Percentiles rank a stretch among this genome's conserved stretches.
Conservation (phyloP, 2,329 filamentous ascomycete genomes). For the Cercospora nicotianae region DNA sequence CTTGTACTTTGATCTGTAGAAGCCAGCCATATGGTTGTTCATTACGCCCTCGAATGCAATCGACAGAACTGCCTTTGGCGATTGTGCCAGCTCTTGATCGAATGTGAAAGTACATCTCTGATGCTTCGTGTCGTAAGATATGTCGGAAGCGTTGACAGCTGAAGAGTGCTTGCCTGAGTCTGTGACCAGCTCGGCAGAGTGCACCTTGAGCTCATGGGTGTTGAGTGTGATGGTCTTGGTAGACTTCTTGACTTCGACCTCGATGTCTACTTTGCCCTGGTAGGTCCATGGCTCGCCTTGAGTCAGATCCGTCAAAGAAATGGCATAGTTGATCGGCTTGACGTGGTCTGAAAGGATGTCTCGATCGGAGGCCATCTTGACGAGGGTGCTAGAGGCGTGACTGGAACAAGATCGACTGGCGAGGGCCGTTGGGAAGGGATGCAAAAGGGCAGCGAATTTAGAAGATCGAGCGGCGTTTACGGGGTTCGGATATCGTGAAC, state of each 20-base stretch:
- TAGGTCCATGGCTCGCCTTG: slow-evolving; percentile 72
- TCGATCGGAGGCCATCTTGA: slow-evolving; percentile 49
- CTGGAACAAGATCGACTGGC: slow-evolving; percentile 32
- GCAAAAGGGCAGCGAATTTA: neutral
- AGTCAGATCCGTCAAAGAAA: slow-evolving; percentile 79
- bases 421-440: neutral
- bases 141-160: slow-evolving; percentile 61
- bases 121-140: slow-evolving; percentile 78
- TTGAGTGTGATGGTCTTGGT: slow-evolving; percentile 82
- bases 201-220: slow-evolving; percentile 76
- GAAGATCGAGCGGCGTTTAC: neutral
- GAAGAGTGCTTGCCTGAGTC: slow-evolving; percentile 60
- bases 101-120: slow-evolving; percentile 83
- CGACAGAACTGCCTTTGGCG: slow-evolving; percentile 64
- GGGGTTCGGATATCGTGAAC: neutral
- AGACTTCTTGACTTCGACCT: slow-evolving; percentile 68
- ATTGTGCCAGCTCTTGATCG: slow-evolving; percentile 65
- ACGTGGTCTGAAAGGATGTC: slow-evolving; percentile 55
- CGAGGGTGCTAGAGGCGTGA: slow-evolving; percentile 36
- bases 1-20: slow-evolving; percentile 94
- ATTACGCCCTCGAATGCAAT: slow-evolving; percentile 78
- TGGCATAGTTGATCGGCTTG: slow-evolving; percentile 81
- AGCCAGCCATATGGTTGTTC: slow-evolving; percentile 92
- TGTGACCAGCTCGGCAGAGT: slow-evolving; percentile 62
- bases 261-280: slow-evolving; percentile 81